A percentile compares a stretch with the other conserved stretches of the same genome.
phyloP scores from a whole-genome alignment of 768 basidiomycete species.

The Tremella mesenterica region DNA sequence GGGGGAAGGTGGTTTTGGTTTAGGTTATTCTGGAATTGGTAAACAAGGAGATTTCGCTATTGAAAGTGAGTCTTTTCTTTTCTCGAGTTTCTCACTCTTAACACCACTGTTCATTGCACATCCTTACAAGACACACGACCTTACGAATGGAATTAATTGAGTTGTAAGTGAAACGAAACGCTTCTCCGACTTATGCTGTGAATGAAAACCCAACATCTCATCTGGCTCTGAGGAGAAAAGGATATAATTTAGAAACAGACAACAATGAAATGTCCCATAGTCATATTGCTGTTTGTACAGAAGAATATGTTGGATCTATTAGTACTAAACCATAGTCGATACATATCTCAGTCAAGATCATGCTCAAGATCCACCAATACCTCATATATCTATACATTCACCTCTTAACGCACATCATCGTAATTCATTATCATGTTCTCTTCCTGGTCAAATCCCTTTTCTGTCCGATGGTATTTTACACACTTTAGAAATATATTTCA shows the following conservation, averaged over 20 bases:
- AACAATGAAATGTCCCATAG: no score
- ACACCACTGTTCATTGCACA: no score
- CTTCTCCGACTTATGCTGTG: no score
- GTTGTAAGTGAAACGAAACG: not conserved
- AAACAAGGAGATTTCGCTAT: conserved; percentile 37
- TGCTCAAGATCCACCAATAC: conserved; percentile 39
- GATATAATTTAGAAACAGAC: no score
- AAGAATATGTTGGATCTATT: no score
- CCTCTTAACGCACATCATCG: conserved; percentile 42
- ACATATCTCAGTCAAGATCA: conserved; percentile 40
- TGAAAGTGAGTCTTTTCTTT: conserved; percentile 25
- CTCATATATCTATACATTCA: conserved; percentile 43
- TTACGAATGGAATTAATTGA: not conserved
- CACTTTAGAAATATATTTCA: conserved; percentile 23
- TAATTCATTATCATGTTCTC: conserved; percentile 30
- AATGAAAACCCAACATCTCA: no score
- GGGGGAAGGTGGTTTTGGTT: conserved; percentile 29
- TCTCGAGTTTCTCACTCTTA: no score
- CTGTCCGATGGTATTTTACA: conserved; percentile 31
- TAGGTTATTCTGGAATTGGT: conserved; percentile 39
- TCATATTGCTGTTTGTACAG: no score
- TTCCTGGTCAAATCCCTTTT: conserved; percentile 22
- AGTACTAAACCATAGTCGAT: conserved; percentile 28
- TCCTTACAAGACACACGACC: no score
- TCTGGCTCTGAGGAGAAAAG: no score